phyloP scores from a whole-genome alignment of 768 basidiomycete species.

The Phaffia australis region DNA sequence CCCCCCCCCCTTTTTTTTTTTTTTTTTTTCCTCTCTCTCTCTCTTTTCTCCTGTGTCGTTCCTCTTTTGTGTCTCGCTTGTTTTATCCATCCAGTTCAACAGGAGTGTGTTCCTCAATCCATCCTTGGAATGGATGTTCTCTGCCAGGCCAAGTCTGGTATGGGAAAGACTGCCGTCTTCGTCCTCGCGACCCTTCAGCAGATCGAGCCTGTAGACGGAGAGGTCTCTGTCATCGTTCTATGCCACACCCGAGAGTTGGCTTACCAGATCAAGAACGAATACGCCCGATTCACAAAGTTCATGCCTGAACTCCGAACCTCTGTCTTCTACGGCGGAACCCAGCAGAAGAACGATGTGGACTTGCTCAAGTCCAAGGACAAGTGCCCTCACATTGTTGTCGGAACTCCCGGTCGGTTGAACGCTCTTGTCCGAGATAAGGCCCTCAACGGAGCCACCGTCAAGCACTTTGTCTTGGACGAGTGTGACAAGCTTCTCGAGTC shows the following conservation, averaged over 20 bases:
- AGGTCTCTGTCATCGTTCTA: constrained; percentile 92
- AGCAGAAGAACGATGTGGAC: constrained; percentile 86
- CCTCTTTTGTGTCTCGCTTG: not conserved
- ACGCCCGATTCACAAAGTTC: constrained; percentile 97
- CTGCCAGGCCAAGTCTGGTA: constrained; percentile 97
- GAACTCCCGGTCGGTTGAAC: constrained; percentile 93
- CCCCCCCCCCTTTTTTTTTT: constrained; percentile 6
- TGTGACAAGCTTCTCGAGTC: constrained; percentile 99
- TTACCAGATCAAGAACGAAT: constrained; percentile 99
- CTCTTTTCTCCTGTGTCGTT: not conserved
- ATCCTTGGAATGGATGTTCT: constrained; percentile 99
- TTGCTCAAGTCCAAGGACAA: constrained; percentile 86
- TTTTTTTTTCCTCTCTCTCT: not conserved
- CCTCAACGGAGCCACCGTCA: constrained; percentile 78
- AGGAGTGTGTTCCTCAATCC: constrained; percentile 99
- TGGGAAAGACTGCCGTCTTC: constrained; percentile 92
- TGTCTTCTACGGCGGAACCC: constrained; percentile 96
- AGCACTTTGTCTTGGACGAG: constrained; percentile 99
- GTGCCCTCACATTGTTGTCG: constrained; percentile 98
- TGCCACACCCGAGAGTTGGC: constrained; percentile 99
- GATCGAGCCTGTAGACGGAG: constrained; percentile 93
- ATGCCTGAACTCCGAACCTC: constrained; percentile 97
- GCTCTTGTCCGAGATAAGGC: constrained; percentile 91
- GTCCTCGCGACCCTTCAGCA: constrained; percentile 96
- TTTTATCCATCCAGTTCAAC: constrained; percentile 59